Evolutionary conservation across 306 rosid genomes (phyloP).

Genomic region (Lathyrus sativus): DNA sequence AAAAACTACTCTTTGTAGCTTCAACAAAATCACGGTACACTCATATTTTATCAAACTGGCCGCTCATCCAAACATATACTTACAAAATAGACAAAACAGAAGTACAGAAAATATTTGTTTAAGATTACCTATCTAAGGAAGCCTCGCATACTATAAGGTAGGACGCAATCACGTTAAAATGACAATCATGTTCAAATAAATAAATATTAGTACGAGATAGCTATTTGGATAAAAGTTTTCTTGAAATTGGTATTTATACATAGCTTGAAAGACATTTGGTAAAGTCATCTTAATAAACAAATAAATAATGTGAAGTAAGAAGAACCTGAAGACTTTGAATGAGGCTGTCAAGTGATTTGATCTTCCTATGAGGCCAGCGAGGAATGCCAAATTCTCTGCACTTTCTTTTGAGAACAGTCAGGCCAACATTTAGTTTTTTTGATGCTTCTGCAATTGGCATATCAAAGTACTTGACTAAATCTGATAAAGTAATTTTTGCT

Average conservation of each 20-base stretch:
- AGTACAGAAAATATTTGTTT: not conserved
- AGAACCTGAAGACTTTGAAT: slow-evolving; percentile 86
- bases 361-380: slow-evolving; percentile 97
- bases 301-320: slow-evolving; percentile 32
- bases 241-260: not conserved
- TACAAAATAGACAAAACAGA: not conserved
- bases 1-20: slow-evolving; percentile 6
- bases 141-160: not conserved
- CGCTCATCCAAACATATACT: not conserved
- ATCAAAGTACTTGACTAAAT: slow-evolving; percentile 78
- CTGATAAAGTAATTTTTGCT: slow-evolving; percentile 66
- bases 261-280: slow-evolving; percentile 14
- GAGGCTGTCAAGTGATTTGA: slow-evolving; percentile 86
- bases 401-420: slow-evolving; percentile 84
- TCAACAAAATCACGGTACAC: not conserved
- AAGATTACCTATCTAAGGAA: slow-evolving; percentile 10
- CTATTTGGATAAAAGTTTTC: not conserved
- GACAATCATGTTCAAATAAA: slow-evolving; percentile 13
- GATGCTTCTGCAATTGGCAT: slow-evolving; percentile 88
- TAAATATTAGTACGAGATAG: slow-evolving; percentile 12
- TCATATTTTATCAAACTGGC: not conserved
- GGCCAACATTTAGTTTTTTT: slow-evolving; percentile 72
- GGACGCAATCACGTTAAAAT: slow-evolving; percentile 11
- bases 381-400: slow-evolving; percentile 93
- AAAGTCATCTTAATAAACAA: slow-evolving; percentile 20